These are phyloP conservation scores for Paulownia fortunei DNA, from an alignment of 257 asterid genomes.

Conservation along the genomic window DNA sequence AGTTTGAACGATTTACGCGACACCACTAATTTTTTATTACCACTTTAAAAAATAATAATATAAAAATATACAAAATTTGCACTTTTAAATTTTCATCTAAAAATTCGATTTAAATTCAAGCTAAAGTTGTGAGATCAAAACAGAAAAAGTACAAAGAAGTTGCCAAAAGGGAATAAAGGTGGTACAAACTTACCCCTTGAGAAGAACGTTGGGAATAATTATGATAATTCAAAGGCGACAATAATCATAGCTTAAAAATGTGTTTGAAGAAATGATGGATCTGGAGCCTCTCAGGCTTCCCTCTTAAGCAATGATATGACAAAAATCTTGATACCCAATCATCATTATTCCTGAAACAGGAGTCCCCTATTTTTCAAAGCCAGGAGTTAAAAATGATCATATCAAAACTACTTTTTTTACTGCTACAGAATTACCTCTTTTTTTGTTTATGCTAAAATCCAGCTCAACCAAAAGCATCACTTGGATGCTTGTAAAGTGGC, in stretches of 20 bases:
- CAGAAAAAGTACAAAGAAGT: neutral
- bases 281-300: constrained; percentile 33
- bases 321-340: neutral
- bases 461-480: neutral
- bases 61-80: no score
- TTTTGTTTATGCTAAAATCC: neutral
- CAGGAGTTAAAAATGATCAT: constrained; percentile 8
- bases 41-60: no score
- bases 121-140: no score
- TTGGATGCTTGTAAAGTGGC: constrained; percentile 13
- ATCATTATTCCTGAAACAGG: constrained; percentile 18
- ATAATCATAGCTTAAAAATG: constrained; percentile 2
- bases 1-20: no score
- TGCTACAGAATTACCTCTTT: neutral
- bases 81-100: no score
- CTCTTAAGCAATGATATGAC: constrained; percentile 29
- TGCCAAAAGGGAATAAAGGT: neutral
- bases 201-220: neutral
- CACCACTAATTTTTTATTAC: no score
- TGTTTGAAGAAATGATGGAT: constrained; percentile 34
- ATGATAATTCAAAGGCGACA: neutral
- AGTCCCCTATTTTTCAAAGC: constrained; percentile 18
- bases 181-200: neutral
- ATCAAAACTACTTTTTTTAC: constrained; percentile 2
- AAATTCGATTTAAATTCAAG: no score